These are phyloP conservation scores for Ploettnerulaceae sp. DNA, from an alignment of 2,329 filamentous ascomycete species.

Conservation along the genomic window DNA sequence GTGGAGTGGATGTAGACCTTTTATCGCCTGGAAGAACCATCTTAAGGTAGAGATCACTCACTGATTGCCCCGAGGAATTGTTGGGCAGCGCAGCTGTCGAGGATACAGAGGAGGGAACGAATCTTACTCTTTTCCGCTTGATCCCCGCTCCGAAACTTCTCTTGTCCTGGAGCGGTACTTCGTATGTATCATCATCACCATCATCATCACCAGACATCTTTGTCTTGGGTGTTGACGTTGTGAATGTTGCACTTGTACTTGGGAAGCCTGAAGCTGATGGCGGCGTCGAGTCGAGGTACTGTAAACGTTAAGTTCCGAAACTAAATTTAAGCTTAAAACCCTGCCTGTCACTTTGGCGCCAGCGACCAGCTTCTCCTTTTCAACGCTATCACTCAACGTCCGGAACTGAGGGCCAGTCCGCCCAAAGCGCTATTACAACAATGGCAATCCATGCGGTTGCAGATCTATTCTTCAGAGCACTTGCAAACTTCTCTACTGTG, in stretches of 20 bases:
- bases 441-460: constrained; percentile 33
- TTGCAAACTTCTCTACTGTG: constrained; percentile 23
- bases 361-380: constrained; percentile 4
- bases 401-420: neutral
- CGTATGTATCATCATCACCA: constrained; percentile 54
- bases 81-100: constrained; percentile 25
- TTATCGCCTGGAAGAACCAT: constrained; percentile 48
- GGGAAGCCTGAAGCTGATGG: neutral
- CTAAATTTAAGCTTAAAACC: neutral
- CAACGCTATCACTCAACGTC: neutral
- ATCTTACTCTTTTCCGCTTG: constrained; percentile 54
- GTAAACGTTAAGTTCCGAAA: too few relatives aligned
- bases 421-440: constrained; percentile 6
- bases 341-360: neutral
- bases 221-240: neutral
- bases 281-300: too few relatives aligned
- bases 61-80: constrained; percentile 27
- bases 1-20: neutral
- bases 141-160: constrained; percentile 59
- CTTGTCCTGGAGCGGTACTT: constrained; percentile 53
- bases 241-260: neutral
- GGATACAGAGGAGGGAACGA: constrained; percentile 42
- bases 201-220: constrained; percentile 46
- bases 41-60: constrained; percentile 56
- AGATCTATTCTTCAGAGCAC: constrained; percentile 22